A percentile compares a stretch with the other conserved stretches of the same genome.
Conservation (phyloP, 2,329 filamentous ascomycete species). For the Aspergillus udagawae region DNA sequence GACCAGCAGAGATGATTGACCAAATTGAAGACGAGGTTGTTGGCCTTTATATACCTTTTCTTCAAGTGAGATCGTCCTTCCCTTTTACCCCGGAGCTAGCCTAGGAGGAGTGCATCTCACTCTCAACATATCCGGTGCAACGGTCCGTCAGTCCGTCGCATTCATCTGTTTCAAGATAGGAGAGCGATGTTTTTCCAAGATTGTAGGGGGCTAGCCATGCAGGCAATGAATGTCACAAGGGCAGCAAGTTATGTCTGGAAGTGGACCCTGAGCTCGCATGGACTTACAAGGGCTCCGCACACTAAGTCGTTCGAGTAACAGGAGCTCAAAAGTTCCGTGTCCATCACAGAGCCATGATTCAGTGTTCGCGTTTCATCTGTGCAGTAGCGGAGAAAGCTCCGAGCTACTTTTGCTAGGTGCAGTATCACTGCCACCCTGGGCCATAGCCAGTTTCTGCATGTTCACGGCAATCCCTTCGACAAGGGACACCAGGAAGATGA, state of each 20-base stretch:
- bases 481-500: slow-evolving; percentile 1
- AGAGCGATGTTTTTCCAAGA: slow-evolving; percentile 1
- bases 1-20: slow-evolving; percentile 24
- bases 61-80: background rate
- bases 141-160: slow-evolving; percentile 11
- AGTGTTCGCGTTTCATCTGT: slow-evolving; percentile 4
- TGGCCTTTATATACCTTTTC: slow-evolving; percentile 18
- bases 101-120: slow-evolving; percentile 5
- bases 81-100: background rate
- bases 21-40: background rate
- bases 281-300: background rate
- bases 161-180: slow-evolving; percentile 14
- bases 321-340: background rate
- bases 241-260: background rate
- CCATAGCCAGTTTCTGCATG: background rate
- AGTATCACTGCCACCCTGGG: background rate
- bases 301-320: background rate
- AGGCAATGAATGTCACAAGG: background rate
- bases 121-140: slow-evolving; percentile 7
- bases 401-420: slow-evolving; percentile 6
- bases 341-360: background rate
- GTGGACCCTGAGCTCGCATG: slow-evolving; percentile 2
- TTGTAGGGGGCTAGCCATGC: background rate
- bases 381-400: slow-evolving; percentile 13
- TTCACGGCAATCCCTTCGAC: background rate